Percentiles rank a stretch among this genome's conserved stretches.
These are phyloP conservation scores for Monoraphidium neglectum DNA, from an alignment of 139 green algal genomes.

Conservation along the genomic window DNA sequence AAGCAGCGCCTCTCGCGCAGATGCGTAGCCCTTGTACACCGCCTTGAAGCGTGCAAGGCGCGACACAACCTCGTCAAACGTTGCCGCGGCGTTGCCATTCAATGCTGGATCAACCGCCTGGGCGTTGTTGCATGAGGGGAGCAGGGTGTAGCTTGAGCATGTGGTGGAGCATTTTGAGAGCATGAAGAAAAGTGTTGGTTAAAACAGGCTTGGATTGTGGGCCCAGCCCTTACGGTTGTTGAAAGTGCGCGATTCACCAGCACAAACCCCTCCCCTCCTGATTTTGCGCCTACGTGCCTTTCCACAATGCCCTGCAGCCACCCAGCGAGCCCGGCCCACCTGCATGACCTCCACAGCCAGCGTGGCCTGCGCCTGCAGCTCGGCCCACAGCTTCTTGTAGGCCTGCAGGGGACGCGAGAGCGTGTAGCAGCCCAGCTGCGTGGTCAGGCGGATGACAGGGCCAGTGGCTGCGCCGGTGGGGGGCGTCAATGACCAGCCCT, in stretches of 20 bases:
- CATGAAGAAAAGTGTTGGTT: too few species aligned
- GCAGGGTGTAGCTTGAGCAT: too few species aligned
- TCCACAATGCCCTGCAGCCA: too few species aligned
- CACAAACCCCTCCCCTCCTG: too few species aligned
- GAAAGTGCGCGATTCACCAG: too few species aligned
- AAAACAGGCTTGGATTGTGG: too few species aligned
- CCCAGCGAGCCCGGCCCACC: conserved; percentile 6
- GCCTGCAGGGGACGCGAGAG: conserved; percentile 14
- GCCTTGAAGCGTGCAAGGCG: conserved; percentile 70
- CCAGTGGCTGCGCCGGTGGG: neutral
- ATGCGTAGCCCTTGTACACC: conserved; percentile 60
- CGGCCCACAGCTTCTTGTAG: conserved; percentile 60
- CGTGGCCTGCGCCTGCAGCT: conserved; percentile 57
- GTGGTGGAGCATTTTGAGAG: too few species aligned
- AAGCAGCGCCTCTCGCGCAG: conserved; percentile 64
- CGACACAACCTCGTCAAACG: conserved; percentile 69
- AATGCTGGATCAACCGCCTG: conserved; percentile 43
- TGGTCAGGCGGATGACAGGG: conserved; percentile 40
- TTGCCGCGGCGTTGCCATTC: conserved; percentile 44
- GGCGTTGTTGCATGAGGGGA: too few species aligned
- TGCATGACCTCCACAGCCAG: conserved; percentile 36
- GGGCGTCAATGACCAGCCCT: conserved; percentile 43
- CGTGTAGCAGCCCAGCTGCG: conserved; percentile 39
- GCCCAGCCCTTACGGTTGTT: too few species aligned
- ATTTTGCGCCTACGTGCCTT: too few species aligned